Percentiles rank a stretch among this genome's conserved stretches.
These are phyloP conservation scores for Chrysochromulina tobinii DNA, from an alignment of 78 protist genomes.

Conservation along the genomic window DNA sequence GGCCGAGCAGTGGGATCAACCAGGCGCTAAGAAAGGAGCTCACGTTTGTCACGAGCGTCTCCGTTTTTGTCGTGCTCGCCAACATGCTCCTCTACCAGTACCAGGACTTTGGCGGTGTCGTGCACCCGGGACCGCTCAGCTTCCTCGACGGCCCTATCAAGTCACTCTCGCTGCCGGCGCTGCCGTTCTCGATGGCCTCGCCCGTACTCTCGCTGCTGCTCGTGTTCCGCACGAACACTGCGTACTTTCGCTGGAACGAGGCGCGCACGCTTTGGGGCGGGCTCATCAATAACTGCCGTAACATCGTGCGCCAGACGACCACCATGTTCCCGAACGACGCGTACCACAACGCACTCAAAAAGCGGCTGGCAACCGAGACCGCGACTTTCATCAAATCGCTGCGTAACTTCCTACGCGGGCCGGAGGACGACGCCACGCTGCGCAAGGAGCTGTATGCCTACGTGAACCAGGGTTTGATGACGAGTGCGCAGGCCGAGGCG, in stretches of 20 bases:
- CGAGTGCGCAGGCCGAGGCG: not conserved
- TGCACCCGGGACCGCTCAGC: not conserved
- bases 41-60: not conserved
- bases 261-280: not conserved
- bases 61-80: not conserved
- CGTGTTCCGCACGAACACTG: constrained; percentile 18
- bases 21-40: not conserved
- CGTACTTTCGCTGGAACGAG: not conserved
- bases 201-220: constrained; percentile 13
- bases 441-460: not conserved
- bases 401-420: not conserved
- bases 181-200: not conserved
- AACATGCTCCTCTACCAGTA: not conserved
- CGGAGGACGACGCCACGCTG: not conserved
- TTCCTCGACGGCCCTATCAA: no score
- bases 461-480: not conserved
- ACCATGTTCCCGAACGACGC: not conserved
- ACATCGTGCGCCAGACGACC: not conserved
- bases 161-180: not conserved
- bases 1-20: not conserved
- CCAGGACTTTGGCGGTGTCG: not conserved
- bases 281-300: not conserved
- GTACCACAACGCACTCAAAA: not conserved
- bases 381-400: not conserved
- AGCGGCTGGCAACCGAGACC: not conserved